Conservation (phyloP, 1,284 basidiomycete genomes). For the Schizopora paradoxa region DNA sequence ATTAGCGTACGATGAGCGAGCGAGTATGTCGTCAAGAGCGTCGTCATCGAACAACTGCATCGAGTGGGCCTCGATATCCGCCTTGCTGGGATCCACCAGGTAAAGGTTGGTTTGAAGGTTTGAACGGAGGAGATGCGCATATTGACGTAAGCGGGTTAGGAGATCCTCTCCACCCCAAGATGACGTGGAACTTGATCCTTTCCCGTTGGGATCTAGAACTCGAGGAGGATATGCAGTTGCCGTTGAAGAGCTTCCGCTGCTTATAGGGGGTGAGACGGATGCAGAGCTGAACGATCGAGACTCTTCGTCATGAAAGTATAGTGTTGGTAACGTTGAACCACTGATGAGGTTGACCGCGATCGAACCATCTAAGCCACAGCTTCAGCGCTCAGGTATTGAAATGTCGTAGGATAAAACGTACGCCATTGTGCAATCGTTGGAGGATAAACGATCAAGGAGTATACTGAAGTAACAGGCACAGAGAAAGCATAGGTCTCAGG, state of each 20-base stretch:
- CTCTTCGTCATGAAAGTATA: conserved; percentile 97
- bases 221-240: conserved; percentile 62
- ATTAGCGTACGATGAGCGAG: conserved; percentile 67
- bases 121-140: conserved; percentile 73
- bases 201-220: conserved; percentile 19
- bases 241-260: conserved; percentile 23
- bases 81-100: conserved; percentile 85
- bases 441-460: conserved; percentile 83
- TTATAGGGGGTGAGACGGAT: conserved; percentile 33
- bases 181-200: conserved; percentile 27
- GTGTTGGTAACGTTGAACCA: conserved; percentile 83
- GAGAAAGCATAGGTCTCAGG: conserved; percentile 95
- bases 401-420: conserved; percentile 36
- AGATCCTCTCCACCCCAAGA: conserved; percentile 88
- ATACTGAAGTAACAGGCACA: conserved; percentile 82
- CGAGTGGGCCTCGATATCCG: conserved; percentile 87
- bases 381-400: conserved; percentile 7
- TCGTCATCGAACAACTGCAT: conserved; percentile 76
- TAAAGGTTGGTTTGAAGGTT: conserved; percentile 79
- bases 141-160: conserved; percentile 62
- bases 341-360: conserved; percentile 82
- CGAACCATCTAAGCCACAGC: conserved; percentile 52
- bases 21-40: conserved; percentile 77
- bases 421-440: conserved; percentile 87
- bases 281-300: conserved; percentile 69